Evolutionary conservation across 805 yeast genomes (phyloP), one percentile per base, ranked within the genome.

Genomic region (Monosporozyma yasuniensis): DNA sequence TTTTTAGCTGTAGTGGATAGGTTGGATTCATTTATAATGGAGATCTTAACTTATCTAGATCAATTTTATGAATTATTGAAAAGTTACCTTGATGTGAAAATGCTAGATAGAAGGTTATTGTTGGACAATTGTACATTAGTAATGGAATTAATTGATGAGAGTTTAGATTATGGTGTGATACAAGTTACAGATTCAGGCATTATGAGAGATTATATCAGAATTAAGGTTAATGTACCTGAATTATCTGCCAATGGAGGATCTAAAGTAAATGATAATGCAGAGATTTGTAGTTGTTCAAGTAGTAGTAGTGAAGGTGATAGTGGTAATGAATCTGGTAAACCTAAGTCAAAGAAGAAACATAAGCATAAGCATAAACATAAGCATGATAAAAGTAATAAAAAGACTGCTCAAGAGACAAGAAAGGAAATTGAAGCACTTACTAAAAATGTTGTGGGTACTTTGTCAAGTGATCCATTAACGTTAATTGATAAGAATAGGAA

Each of bases 121-220:
- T 68, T 77, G 21, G 96, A 88, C 64, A 88, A 88, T 65, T 77
- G 79, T 55, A 80, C 82, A 32, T 71, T 88, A 46, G 77, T 88
- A 7, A 84, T 83, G 65, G 96, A 89, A 63, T 68, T 88, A n/a
- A 66, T 88, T 42, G 96, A 88, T 61, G 96, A 88, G 61, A 84
- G 88, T 74, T 77, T 87, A 79, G 96, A 89, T 65, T 84, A 78
- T 65, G 96, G 96, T 8, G 68, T 84, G n/a, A 81, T 88, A 1
- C 96, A 89, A 67, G 72, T 84, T 48, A 85, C 96, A 0, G 96
- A 89, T 60, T 77, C 80, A 47, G 84, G 83, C 54, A 77, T 89
- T 11, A 72, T 89, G 49, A 80, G 80, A 58, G 96, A 88, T 61
- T 89, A 84, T 61, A 82, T 84, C 54, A 82, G 85, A 51, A 73